Evolutionary conservation across 169 alveolate species (phyloP), one percentile per base, ranked within the genome.

Genomic region (Eimeria necatrix): DNA sequence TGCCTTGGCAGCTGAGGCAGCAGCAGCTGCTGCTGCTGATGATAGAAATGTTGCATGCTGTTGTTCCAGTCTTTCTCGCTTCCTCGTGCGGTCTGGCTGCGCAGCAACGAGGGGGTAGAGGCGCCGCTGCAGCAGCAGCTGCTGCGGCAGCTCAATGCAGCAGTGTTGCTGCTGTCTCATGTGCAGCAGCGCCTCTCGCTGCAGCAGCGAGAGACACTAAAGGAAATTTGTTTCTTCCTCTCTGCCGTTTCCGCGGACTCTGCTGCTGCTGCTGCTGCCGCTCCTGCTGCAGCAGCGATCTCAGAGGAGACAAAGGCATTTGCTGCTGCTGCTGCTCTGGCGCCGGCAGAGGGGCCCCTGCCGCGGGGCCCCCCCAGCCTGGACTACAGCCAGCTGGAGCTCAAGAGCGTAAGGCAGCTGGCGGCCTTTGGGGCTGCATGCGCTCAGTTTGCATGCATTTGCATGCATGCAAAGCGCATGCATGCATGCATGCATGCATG

Each of bases 91-190:
- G 5, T 73, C 3, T 41, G 56, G 24, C 0, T 26, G 14, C 24
- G 51, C 83, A 73, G 83, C 83, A 73, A 5, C 7, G 46, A 41
- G 7, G 83, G 83, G 4, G 83, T 73, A 4, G 51, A 73, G 56
- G 46, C 18, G 83, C 18, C 83, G 51, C 52, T 22, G 83, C 83
- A 73, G 83, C 83, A 41, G 83, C 83, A 22, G 83, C 83, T 73
- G 83, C 83, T 73, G 51, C 48, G 18, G 51, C 10, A 16, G 7
- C 83, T 73, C 46, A 5, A 73, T 41, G 83, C 52, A 12, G 48
- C 83, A 10, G 83, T 73, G 83, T 16, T 26, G 83, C 83, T 73
- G 51, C 52, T 73, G 56, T 73, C 83, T 5, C 83, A 7, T 5
- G n/a, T 0, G 51, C 83, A 73, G 83, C 83, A 73, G 83, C 83